phyloP scores from a whole-genome alignment of 2,329 filamentous ascomycete genomes.

The Cladosporium sphaerospermum region DNA sequence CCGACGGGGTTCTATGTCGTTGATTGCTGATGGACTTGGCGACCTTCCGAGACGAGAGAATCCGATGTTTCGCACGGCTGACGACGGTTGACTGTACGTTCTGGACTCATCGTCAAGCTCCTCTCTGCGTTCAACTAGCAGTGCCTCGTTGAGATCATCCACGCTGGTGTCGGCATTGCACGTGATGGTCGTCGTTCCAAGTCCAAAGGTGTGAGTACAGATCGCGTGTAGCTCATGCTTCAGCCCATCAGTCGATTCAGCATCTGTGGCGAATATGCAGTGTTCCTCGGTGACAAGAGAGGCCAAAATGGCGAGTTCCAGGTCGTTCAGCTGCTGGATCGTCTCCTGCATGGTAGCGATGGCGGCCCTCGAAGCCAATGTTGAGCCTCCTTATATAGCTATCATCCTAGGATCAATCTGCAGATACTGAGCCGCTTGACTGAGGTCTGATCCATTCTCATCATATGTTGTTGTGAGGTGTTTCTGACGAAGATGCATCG shows the following conservation, averaged over 20 bases:
- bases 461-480: no score
- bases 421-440: no score
- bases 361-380: no score
- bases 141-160: constrained; percentile 69
- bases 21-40: constrained; percentile 5
- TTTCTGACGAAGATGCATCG: no score
- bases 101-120: neutral
- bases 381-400: no score
- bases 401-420: no score
- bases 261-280: constrained; percentile 74
- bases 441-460: no score
- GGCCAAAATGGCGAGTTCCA: constrained; percentile 79
- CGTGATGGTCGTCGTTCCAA: constrained; percentile 63
- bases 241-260: constrained; percentile 30
- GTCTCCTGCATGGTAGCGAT: constrained; percentile 25
- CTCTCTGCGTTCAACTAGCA: constrained; percentile 43
- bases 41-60: constrained; percentile 3
- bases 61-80: neutral
- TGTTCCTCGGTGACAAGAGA: constrained; percentile 78
- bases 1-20: constrained; percentile 41
- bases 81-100: neutral
- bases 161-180: constrained; percentile 69
- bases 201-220: constrained; percentile 63
- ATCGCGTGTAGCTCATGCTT: constrained; percentile 51
- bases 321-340: constrained; percentile 73